phyloP scores from a whole-genome alignment of 805 yeast species.

The Kluyveromyces dobzhanskii region DNA sequence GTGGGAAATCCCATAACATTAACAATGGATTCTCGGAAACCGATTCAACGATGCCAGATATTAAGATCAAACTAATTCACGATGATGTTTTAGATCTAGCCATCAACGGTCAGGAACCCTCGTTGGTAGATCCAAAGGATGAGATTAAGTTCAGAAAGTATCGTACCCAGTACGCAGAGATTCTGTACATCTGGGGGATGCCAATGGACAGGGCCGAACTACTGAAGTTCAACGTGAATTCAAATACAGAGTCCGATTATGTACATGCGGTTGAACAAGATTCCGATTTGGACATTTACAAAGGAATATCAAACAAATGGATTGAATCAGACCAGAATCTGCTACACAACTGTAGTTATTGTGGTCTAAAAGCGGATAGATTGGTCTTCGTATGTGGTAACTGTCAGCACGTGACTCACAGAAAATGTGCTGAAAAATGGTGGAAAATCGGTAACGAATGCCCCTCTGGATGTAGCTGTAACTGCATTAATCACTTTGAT shows the following conservation, averaged over 20 bases:
- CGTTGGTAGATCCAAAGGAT: conserved; percentile 20
- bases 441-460: conserved; percentile 56
- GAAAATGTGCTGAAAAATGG: conserved; percentile 75
- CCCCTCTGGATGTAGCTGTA: conserved; percentile 82
- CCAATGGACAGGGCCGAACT: conserved; percentile 74
- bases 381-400: conserved; percentile 57
- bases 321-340: conserved; percentile 19
- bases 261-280: conserved; percentile 10
- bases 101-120: conserved; percentile 11
- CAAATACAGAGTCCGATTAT: conserved; percentile 31
- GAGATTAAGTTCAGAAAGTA: conserved; percentile 25
- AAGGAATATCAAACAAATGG: conserved; percentile 21
- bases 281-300: conserved; percentile 29
- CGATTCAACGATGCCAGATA: conserved; percentile 13
- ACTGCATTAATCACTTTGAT: conserved; percentile 39
- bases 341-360: conserved; percentile 49
- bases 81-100: conserved; percentile 22
- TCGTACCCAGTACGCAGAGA: conserved; percentile 69
- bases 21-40: background rate
- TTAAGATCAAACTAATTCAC: conserved; percentile 20
- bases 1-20: background rate
- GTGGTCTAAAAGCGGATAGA: conserved; percentile 52
- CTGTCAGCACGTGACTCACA: conserved; percentile 76
- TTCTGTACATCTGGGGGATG: conserved; percentile 76
- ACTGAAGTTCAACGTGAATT: conserved; percentile 36